Conservation (phyloP, 768 basidiomycete genomes). For the Mycena leptocephala region DNA sequence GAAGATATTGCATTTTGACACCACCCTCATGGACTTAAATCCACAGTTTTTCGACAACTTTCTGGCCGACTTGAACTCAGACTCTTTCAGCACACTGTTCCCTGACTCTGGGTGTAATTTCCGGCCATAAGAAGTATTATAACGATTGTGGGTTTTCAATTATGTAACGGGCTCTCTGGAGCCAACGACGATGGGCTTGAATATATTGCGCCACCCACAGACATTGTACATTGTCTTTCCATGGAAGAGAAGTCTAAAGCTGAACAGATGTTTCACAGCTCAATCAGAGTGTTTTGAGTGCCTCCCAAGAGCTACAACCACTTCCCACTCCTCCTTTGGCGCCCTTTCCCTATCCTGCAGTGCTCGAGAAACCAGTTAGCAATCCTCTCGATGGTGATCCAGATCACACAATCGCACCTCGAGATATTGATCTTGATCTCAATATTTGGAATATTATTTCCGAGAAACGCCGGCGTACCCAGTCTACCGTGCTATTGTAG, state of each 20-base stretch:
- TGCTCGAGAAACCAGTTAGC: neutral
- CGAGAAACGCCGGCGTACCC: neutral
- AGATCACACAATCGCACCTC: too few relatives aligned
- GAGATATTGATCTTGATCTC: neutral
- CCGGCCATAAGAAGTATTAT: too few relatives aligned
- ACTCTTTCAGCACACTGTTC: neutral
- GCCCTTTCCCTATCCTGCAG: neutral
- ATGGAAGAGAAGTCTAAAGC: too few relatives aligned
- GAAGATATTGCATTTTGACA: too few relatives aligned
- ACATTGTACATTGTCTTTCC: too few relatives aligned
- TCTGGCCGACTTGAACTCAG: neutral
- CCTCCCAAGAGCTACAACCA: neutral
- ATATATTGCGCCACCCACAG: too few relatives aligned
- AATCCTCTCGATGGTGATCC: neutral
- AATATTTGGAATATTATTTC: neutral
- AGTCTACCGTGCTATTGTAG: neutral
- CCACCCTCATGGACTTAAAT: neutral
- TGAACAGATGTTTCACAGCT: too few relatives aligned
- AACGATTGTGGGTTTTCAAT: too few relatives aligned
- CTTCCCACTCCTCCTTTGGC: neutral
- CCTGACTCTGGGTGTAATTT: neutral
- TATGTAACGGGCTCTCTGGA: too few relatives aligned
- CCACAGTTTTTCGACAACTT: neutral
- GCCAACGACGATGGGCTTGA: too few relatives aligned
- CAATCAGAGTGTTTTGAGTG: too few relatives aligned